These are phyloP conservation scores for Phytophthora boehmeriae DNA, from an alignment of 352 stramenopile genomes.

Conservation along the genomic window DNA sequence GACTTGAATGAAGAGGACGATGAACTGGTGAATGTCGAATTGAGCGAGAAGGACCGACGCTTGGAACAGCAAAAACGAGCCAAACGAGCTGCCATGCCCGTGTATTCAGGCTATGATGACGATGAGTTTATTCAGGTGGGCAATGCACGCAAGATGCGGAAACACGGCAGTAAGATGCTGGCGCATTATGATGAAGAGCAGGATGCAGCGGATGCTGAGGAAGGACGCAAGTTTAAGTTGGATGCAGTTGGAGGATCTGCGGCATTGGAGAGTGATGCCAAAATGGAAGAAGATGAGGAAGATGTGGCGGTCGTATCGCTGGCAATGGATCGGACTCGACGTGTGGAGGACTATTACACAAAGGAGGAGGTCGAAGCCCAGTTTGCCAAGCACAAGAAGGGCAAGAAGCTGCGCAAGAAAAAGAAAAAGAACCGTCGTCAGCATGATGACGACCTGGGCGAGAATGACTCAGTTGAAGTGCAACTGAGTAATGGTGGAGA, in stretches of 20 bases:
- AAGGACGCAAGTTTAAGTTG: constrained; percentile 64
- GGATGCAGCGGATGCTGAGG: constrained; percentile 45
- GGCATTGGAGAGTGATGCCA: constrained; percentile 7
- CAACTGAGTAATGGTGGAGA: constrained; percentile 12
- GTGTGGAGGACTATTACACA: constrained; percentile 83
- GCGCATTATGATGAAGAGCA: constrained; percentile 92
- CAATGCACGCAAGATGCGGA: constrained; percentile 40
- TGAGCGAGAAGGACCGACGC: constrained; percentile 75
- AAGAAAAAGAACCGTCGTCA: constrained; percentile 64
- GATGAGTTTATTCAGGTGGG: constrained; percentile 95
- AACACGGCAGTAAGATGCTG: constrained; percentile 55
- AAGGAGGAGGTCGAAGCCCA: constrained; percentile 84
- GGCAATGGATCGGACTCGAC: constrained; percentile 52
- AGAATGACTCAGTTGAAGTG: constrained; percentile 44
- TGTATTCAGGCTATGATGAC: constrained; percentile 96
- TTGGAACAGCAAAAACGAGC: constrained; percentile 46
- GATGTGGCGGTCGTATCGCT: constrained; percentile 66
- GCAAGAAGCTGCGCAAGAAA: constrained; percentile 84
- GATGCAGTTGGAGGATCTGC: constrained; percentile 42
- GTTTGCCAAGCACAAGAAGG: constrained; percentile 78
- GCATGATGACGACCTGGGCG: constrained; percentile 49
- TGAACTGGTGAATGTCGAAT: constrained; percentile 86
- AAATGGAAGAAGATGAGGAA: constrained; percentile 39
- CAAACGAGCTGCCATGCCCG: constrained; percentile 60
- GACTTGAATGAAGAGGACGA: constrained; percentile 81